phyloP scores from a whole-genome alignment of 768 basidiomycete species.

The Phaffia tasmanica region DNA sequence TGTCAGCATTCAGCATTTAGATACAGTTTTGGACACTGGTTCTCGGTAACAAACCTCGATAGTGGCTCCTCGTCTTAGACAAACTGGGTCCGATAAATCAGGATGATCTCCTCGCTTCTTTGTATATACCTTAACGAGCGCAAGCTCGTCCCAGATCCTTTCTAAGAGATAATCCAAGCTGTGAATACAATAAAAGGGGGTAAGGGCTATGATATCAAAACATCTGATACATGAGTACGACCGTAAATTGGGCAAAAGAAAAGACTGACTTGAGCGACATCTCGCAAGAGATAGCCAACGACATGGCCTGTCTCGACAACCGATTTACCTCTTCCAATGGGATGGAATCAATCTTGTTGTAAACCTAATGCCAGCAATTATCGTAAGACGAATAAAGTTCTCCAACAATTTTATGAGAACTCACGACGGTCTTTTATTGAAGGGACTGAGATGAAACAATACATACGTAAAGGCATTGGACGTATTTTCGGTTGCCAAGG shows the following conservation, averaged over 20 bases:
- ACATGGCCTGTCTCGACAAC: slow-evolving; percentile 65
- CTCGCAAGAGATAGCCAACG: slow-evolving; percentile 94
- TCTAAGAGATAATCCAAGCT: slow-evolving; percentile 42
- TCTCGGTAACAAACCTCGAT: slow-evolving; percentile 55
- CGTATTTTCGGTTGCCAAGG: slow-evolving; percentile 88
- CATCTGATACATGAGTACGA: neutral
- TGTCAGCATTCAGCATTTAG: neutral
- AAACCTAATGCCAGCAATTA: slow-evolving; percentile 43
- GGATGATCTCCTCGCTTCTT: slow-evolving; percentile 94
- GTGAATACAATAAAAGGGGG: neutral
- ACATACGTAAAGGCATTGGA: slow-evolving; percentile 62
- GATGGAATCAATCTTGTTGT: slow-evolving; percentile 82
- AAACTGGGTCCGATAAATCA: slow-evolving; percentile 77
- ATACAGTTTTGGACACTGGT: neutral
- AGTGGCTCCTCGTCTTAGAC: slow-evolving; percentile 74
- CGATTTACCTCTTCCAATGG: slow-evolving; percentile 56
- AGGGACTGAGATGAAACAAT: neutral
- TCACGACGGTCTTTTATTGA: slow-evolving; percentile 17
- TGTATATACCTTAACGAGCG: slow-evolving; percentile 84
- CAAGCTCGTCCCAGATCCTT: slow-evolving; percentile 40
- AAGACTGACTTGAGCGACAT: slow-evolving; percentile 68
- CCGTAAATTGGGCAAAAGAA: neutral
- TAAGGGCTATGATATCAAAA: slow-evolving; percentile 1
- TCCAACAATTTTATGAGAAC: neutral
- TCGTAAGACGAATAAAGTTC: too few species aligned